These are phyloP conservation scores for Coemansia erecta DNA, from an alignment of 192 early-diverging fungal genomes.

Conservation along the genomic window DNA sequence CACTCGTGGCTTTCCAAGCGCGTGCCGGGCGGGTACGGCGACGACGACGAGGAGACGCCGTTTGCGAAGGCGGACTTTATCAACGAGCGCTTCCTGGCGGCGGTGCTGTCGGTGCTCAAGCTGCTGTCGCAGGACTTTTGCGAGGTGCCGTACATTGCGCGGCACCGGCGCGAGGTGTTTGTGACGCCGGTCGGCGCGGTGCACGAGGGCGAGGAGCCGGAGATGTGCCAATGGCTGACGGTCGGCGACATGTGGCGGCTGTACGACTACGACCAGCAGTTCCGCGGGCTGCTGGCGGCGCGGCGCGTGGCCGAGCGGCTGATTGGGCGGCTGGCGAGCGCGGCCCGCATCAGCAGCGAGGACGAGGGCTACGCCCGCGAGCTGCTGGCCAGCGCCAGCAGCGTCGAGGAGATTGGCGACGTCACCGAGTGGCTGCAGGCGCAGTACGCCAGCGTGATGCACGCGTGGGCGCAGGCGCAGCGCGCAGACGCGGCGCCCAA, in stretches of 20 bases:
- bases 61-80: constrained; percentile 43
- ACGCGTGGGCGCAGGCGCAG: constrained; percentile 15
- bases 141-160: constrained; percentile 90
- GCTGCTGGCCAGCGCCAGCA: constrained; percentile 18
- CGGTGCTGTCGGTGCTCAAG: constrained; percentile 60
- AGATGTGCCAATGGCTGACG: constrained; percentile 58
- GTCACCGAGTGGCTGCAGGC: constrained; percentile 64
- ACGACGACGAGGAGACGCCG: constrained; percentile 9
- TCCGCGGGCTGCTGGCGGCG: constrained; percentile 66
- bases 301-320: constrained; percentile 55
- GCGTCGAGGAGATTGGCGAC: constrained; percentile 65
- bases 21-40: background rate
- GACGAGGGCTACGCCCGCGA: constrained; percentile 29
- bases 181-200: constrained; percentile 38
- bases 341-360: constrained; percentile 14
- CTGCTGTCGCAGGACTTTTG: constrained; percentile 73
- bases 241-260: constrained; percentile 83
- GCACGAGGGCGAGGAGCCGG: constrained; percentile 13
- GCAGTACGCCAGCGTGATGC: constrained; percentile 51
- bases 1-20: constrained; percentile 31
- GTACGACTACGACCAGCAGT: constrained; percentile 80
- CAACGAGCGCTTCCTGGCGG: constrained; percentile 51
- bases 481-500: constrained; percentile 16
- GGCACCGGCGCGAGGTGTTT: constrained; percentile 85
- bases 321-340: constrained; percentile 47